A percentile compares a stretch with the other conserved stretches of the same genome.
Conservation (phyloP, 805 yeast species). For the Hanseniaspora opuntiae region DNA sequence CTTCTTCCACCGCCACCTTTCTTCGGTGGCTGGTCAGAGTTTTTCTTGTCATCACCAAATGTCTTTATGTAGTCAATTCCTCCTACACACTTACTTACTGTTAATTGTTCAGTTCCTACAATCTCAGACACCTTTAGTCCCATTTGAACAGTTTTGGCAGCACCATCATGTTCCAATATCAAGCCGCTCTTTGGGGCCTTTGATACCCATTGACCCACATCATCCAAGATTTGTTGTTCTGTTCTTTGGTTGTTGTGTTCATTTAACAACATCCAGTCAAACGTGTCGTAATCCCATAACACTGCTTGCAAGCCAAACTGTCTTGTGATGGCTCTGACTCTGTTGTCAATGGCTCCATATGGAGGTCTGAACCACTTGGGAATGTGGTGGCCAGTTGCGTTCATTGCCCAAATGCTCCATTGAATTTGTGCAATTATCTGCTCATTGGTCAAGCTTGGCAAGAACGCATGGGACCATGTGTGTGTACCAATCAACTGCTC, state of each 20-base stretch:
- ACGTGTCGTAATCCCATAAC: constrained; percentile 82
- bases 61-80: constrained; percentile 47
- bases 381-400: constrained; percentile 73
- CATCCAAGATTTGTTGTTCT: constrained; percentile 40
- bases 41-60: not conserved
- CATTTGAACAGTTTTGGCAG: constrained; percentile 49
- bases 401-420: constrained; percentile 97
- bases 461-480: constrained; percentile 82
- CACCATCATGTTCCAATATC: constrained; percentile 77
- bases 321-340: constrained; percentile 65
- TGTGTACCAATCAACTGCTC: constrained; percentile 83
- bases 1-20: not conserved
- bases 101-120: constrained; percentile 48
- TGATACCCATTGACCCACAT: constrained; percentile 41
- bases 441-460: constrained; percentile 67
- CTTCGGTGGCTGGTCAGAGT: not conserved
- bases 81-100: constrained; percentile 66
- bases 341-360: constrained; percentile 82
- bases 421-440: constrained; percentile 76
- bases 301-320: constrained; percentile 81
- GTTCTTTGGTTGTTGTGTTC: constrained; percentile 30
- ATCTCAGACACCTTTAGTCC: constrained; percentile 48
- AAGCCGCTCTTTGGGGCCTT: constrained; percentile 26
- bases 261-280: constrained; percentile 70
- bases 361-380: constrained; percentile 97